Evolutionary conservation across 495 filamentous ascomycete genomes (phyloP), one percentile per base, ranked within the genome.

Genomic region (Lasiosphaeriaceae sp.): DNA sequence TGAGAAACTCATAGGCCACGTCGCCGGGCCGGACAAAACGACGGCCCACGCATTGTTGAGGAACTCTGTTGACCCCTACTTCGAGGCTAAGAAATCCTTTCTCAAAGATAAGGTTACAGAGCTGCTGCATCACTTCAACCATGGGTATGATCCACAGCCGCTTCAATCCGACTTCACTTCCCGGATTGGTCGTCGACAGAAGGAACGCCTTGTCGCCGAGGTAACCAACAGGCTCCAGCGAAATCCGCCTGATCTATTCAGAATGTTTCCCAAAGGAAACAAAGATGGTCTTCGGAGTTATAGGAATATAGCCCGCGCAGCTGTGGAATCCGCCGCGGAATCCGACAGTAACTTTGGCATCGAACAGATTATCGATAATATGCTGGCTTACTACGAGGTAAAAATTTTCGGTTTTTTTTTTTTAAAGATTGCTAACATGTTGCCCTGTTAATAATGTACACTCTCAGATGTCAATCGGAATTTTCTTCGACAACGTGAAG

Each of bases 41-140:
- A 66, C 61, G 2, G 11, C 49, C 20, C 21, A 63, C 2, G 57
- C 65, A 0, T 59, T 77, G 14, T 55, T 74, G 4, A 56, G 52
- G 11, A 52, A 63, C 37, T 57, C 57, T 23, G 51, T 77, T 26
- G 58, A 72, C 34, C 71, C 71, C 4, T 73, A 66, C 47, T 71
- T 78, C 54, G 72, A 76, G 0, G 14, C 66, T 7, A 71, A 68
- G 17, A 47, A 59, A 11, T 31, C 20, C 9, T 20, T 54, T 0
- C 74, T 76, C 5, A 60, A 72, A 23, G 20, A 26, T 5, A 76
- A 78, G 52, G 44, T 76, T 8, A 58, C 69, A 16, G 75, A 78
- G 31, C 63, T 78, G 31, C 60, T 77, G 5, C 61, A 53, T 7
- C 70, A 70, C 12, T 74, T 71, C 52, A 67, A 64, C 22, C 59